Conservation (phyloP, 2,329 filamentous ascomycete genomes). For the Ceratocystis destructans region DNA sequence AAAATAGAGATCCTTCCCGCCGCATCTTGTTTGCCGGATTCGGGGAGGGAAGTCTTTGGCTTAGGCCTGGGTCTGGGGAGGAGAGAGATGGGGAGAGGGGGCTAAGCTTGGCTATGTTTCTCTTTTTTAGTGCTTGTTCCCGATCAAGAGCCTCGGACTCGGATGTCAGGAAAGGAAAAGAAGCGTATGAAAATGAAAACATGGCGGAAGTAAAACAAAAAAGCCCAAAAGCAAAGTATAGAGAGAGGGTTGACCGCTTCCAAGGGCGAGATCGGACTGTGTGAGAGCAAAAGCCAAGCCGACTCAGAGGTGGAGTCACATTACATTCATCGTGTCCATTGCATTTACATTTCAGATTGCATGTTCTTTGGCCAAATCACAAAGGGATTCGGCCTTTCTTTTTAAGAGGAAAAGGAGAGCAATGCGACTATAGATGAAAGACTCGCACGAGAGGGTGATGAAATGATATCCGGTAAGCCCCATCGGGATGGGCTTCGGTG, state of each 20-base stretch:
- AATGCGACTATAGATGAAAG: neutral
- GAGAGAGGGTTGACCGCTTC: neutral
- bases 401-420: neutral
- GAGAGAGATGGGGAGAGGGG: neutral
- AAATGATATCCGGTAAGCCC: neutral
- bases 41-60: neutral
- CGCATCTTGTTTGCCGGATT: constrained; percentile 3
- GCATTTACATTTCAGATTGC: neutral
- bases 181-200: neutral
- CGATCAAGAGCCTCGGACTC: constrained; percentile 3
- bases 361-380: no score
- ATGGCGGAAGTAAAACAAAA: neutral
- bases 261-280: neutral
- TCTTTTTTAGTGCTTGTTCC: constrained; percentile 1
- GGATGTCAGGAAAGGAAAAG: neutral
- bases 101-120: neutral
- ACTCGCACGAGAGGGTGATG: neutral
- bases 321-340: neutral
- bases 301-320: neutral
- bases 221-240: neutral
- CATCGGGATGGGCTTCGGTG: neutral
- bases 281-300: no score
- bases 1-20: constrained; percentile 7
- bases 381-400: neutral
- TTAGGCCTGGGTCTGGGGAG: constrained; percentile 1